Base-by-base conservation (phyloP, 495 filamentous ascomycete species). In the Aspergillus kassunensis region DNA sequence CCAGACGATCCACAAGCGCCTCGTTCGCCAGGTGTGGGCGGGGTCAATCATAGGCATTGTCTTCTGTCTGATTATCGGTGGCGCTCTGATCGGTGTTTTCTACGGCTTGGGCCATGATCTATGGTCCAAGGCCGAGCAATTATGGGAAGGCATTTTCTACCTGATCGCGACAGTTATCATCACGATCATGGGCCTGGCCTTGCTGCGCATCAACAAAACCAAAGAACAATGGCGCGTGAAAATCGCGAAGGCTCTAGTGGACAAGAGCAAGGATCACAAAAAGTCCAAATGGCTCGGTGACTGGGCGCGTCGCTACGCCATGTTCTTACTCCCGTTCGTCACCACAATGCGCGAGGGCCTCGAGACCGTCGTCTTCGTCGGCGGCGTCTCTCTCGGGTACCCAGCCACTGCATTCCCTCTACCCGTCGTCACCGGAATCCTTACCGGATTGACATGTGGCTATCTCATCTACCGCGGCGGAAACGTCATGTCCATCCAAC, bases 181-280 rank as follows among this genome's bases (percentile, higher is more conserved):
- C 64, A 84, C 85, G 33, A 61, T 89, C 48, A 83, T 93, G 65
- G 90, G 90, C 29, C 82, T 82, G 11, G 87, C 87, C 7, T 78
- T 93, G n/a, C 74, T 95, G 3, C 80, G 90, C 12, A 80, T 95
- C 40, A 85, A 82, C 43, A 92, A 91, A 68, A 79, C 91, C 64
- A 86, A 90, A 64, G 87, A 88, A 33, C 90, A 91, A 65, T 95
- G 90, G 90, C 81, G 82, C 9, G 71, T 84, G 49, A 91, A 90
- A 77, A 75, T 95, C 12, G 79, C 81, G 13, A 76, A 77, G 53
- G 77, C 82, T 0, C 65, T 91, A 15, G 84, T 83, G 53, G 63
- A 72, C 6, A 77, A 83, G 3, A 55, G 24, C 25, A 60, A 48
- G 24, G 44, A 66, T 8, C 66, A 73, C 5, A 66, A 88, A 52